Conservation (phyloP, 352 stramenopile genomes). For the Globisporangium parvum region DNA sequence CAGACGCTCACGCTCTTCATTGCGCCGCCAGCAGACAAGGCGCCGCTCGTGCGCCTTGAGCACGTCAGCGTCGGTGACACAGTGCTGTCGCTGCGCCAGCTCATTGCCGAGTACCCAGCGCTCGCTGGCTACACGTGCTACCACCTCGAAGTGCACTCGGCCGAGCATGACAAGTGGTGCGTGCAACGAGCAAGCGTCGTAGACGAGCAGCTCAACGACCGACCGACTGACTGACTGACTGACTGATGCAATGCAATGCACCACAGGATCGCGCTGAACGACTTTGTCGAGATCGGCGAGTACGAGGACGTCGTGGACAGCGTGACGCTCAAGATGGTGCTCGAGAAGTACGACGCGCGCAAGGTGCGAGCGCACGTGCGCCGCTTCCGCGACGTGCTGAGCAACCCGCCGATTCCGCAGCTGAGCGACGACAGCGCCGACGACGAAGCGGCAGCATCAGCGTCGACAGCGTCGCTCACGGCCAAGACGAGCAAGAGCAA, state of each 20-base stretch:
- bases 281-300: slow-evolving; percentile 83
- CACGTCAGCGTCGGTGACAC: slow-evolving; percentile 71
- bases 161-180: slow-evolving; percentile 22
- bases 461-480: slow-evolving; percentile 5
- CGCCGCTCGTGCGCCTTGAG: slow-evolving; percentile 47
- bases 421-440: slow-evolving; percentile 3
- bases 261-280: slow-evolving; percentile 59
- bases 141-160: slow-evolving; percentile 53
- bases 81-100: slow-evolving; percentile 74
- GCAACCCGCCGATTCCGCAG: slow-evolving; percentile 81
- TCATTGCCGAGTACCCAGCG: slow-evolving; percentile 76
- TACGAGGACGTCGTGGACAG: slow-evolving; percentile 68
- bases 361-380: slow-evolving; percentile 80
- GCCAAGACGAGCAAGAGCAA: slow-evolving; percentile 16
- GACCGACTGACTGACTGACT: background rate
- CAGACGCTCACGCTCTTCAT: slow-evolving; percentile 49
- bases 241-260: background rate
- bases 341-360: slow-evolving; percentile 84
- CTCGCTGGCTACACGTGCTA: slow-evolving; percentile 86
- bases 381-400: slow-evolving; percentile 75
- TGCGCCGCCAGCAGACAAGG: slow-evolving; percentile 25
- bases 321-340: slow-evolving; percentile 67
- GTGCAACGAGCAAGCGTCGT: slow-evolving; percentile 3
- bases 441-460: background rate
- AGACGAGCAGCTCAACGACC: too few relatives aligned